Conservation (phyloP, 1,139 yeast species). For the Blastobotrys buckinghamii region DNA sequence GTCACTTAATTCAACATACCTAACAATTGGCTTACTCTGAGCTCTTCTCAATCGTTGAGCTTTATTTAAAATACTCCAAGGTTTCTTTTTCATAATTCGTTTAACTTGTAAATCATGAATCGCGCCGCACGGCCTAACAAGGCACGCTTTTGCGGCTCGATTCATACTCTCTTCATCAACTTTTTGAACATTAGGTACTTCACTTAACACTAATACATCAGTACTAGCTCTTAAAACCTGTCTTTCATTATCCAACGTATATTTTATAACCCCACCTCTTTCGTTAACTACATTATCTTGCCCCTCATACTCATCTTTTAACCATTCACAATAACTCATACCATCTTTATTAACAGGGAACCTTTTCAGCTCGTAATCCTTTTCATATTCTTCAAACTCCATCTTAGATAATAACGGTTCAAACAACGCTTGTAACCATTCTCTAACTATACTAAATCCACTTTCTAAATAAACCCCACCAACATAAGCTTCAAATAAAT, state of each 20-base stretch:
- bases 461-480: conserved; percentile 71
- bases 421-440: conserved; percentile 37
- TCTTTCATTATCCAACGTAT: neutral
- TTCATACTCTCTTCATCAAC: neutral
- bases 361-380: neutral
- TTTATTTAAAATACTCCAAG: neutral
- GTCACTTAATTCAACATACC: neutral
- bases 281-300: neutral
- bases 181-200: neutral
- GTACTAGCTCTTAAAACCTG: neutral
- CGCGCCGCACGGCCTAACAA: neutral
- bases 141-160: neutral
- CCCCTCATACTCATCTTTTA: neutral
- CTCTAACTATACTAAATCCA: neutral
- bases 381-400: neutral
- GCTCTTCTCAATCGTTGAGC: neutral
- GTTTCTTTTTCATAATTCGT: neutral
- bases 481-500: conserved; percentile 83
- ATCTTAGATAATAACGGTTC: conserved; percentile 21
- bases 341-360: neutral
- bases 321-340: neutral
- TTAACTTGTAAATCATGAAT: neutral
- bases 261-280: neutral
- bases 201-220: neutral
- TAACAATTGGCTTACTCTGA: neutral